Percentiles rank a stretch among this genome's conserved stretches.
Evolutionary conservation across 2,329 filamentous ascomycete genomes (phyloP).

Genomic region (Beauveria asiatica): DNA sequence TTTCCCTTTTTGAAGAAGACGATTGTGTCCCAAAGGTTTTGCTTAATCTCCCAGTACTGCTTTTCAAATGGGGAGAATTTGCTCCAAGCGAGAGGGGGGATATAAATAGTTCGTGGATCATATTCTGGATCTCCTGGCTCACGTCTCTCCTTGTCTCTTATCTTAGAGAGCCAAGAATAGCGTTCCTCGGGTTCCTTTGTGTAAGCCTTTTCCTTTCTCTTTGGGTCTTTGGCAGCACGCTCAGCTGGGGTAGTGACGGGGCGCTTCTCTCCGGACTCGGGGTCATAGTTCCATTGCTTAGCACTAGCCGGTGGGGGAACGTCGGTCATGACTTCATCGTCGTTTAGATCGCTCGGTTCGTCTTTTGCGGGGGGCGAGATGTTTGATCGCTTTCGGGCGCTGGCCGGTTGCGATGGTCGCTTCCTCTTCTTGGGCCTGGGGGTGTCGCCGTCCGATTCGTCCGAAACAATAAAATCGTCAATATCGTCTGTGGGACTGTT

Average conservation of each 20-base stretch:
- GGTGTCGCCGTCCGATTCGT: slow-evolving; percentile 66
- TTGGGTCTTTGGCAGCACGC: slow-evolving; percentile 23
- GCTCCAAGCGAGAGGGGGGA: slow-evolving; percentile 70
- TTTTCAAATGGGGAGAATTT: slow-evolving; percentile 93
- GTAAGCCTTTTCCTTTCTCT: slow-evolving; percentile 60
- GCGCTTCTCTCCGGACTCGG: slow-evolving; percentile 32
- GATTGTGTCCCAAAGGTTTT: slow-evolving; percentile 93
- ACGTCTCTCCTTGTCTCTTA: slow-evolving; percentile 76
- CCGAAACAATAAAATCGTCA: slow-evolving; percentile 79
- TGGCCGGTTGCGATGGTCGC: slow-evolving; percentile 44
- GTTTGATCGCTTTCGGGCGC: slow-evolving; percentile 55
- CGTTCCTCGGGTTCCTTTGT: slow-evolving; percentile 75
- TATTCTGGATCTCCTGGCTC: slow-evolving; percentile 75
- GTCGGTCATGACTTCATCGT: slow-evolving; percentile 48
- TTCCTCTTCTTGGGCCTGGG: slow-evolving; percentile 65
- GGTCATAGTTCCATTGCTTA: slow-evolving; percentile 67
- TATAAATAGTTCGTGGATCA: slow-evolving; percentile 82
- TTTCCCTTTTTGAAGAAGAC: slow-evolving; percentile 99
- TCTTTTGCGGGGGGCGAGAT: slow-evolving; percentile 32
- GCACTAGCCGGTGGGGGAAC: slow-evolving; percentile 61
- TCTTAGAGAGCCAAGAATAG: slow-evolving; percentile 83
- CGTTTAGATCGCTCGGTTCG: slow-evolving; percentile 39
- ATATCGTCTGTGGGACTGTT: slow-evolving; percentile 48
- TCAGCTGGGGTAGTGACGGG: slow-evolving; percentile 27
- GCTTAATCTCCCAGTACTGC: slow-evolving; percentile 99